These are phyloP conservation scores for Coemansia sp. DNA, from an alignment of 371 early-diverging fungal genomes.

Conservation along the genomic window DNA sequence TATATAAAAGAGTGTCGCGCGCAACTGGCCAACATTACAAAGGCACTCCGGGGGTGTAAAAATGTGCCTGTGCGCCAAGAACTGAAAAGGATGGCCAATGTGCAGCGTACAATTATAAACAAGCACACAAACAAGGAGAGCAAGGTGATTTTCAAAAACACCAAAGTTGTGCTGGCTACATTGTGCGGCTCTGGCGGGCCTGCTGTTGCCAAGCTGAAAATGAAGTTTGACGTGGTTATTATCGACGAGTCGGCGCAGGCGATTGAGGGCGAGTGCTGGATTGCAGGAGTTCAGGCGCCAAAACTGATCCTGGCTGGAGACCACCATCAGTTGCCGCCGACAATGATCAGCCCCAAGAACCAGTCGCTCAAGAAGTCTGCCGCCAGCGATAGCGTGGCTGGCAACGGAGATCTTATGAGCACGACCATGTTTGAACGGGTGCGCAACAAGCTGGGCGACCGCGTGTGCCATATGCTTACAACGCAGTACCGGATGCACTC, in stretches of 20 bases:
- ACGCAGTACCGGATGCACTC: slow-evolving; percentile 91
- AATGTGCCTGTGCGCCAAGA: not conserved
- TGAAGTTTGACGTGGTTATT: slow-evolving; percentile 82
- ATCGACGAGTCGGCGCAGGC: slow-evolving; percentile 96
- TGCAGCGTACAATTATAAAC: not conserved
- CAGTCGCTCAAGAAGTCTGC: slow-evolving; percentile 5
- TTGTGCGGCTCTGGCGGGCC: slow-evolving; percentile 47
- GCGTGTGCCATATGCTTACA: slow-evolving; percentile 65
- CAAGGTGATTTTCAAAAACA: not conserved
- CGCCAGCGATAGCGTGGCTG: not conserved
- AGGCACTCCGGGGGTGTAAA: not conserved
- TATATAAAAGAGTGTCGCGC: not conserved
- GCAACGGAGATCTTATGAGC: slow-evolving; percentile 41
- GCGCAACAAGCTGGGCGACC: slow-evolving; percentile 57
- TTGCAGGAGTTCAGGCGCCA: slow-evolving; percentile 75
- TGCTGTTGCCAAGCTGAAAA: slow-evolving; percentile 2
- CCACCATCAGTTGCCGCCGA: slow-evolving; percentile 74
- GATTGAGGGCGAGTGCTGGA: slow-evolving; percentile 88
- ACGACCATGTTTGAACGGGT: slow-evolving; percentile 75
- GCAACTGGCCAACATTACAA: not conserved
- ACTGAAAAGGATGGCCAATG: not conserved
- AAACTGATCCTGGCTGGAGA: slow-evolving; percentile 92
- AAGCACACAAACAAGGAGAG: not conserved
- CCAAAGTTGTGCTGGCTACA: slow-evolving; percentile 56
- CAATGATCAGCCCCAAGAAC: slow-evolving; percentile 7